Conservation (phyloP, 768 basidiomycete species). For the Lentinula raphanica region DNA sequence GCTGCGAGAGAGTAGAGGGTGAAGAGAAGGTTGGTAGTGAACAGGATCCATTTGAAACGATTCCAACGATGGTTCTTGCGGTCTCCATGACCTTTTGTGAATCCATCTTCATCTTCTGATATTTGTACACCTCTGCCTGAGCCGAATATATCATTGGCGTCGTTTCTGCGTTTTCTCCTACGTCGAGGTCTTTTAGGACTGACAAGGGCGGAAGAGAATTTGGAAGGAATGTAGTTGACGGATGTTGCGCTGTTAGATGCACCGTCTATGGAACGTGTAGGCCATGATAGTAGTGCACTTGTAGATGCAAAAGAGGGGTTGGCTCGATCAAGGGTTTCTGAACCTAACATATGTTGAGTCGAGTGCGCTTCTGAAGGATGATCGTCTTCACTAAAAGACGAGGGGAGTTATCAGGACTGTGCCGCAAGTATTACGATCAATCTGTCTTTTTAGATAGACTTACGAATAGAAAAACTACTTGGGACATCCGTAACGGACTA, state of each 20-base stretch:
- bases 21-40: conserved; percentile 59
- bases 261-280: not conserved
- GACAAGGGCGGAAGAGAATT: conserved; percentile 55
- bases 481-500: not conserved
- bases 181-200: conserved; percentile 34
- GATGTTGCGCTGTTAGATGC: conserved; percentile 35
- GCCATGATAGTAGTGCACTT: conserved; percentile 13
- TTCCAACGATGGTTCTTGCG: conserved; percentile 60
- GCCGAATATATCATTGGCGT: conserved; percentile 32
- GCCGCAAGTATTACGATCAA: not conserved
- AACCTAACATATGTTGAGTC: conserved; percentile 42
- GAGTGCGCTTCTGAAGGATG: conserved; percentile 41
- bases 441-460: not conserved
- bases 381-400: conserved; percentile 31
- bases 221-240: conserved; percentile 72
- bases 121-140: conserved; percentile 34
- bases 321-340: conserved; percentile 36
- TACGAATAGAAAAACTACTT: not conserved
- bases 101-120: not conserved
- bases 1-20: conserved; percentile 54
- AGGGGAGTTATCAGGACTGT: conserved; percentile 29
- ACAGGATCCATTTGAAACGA: conserved; percentile 78
- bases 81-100: conserved; percentile 19
- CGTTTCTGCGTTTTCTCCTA: conserved; percentile 55
- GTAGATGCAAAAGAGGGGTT: conserved; percentile 30